Percentiles rank a stretch among this genome's conserved stretches.
Conservation (phyloP, 1,284 basidiomycete genomes). For the Ceratobasidium theobromae region DNA sequence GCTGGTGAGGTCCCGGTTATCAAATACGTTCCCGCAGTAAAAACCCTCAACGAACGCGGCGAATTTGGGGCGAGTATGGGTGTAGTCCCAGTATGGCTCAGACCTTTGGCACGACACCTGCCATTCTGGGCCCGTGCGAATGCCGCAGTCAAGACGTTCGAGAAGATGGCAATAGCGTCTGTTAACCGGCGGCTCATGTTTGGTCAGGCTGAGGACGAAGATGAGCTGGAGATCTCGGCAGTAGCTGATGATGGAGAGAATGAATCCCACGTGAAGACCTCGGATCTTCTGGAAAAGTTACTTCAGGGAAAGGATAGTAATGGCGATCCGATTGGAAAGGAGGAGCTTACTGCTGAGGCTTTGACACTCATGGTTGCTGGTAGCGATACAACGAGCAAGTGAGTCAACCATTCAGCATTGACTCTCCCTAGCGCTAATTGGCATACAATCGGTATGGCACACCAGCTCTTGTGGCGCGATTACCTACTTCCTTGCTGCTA, state of each 20-base stretch:
- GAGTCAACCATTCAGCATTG: too few relatives aligned
- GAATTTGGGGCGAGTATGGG: slow-evolving; percentile 87
- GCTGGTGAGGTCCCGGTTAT: not conserved
- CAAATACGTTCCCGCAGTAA: slow-evolving; percentile 72
- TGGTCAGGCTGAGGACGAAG: not conserved
- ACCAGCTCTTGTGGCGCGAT: slow-evolving; percentile 79
- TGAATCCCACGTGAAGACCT: slow-evolving; percentile 54
- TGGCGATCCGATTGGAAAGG: slow-evolving; percentile 73
- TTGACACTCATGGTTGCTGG: slow-evolving; percentile 83
- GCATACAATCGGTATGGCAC: too few relatives aligned
- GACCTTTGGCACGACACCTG: slow-evolving; percentile 38
- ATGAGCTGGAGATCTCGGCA: not conserved
- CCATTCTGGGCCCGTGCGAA: slow-evolving; percentile 77
- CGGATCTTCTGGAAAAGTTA: slow-evolving; percentile 78
- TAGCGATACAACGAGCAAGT: slow-evolving; percentile 82
- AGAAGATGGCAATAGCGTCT: slow-evolving; percentile 80
- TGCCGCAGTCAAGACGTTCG: slow-evolving; percentile 68
- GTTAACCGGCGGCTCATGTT: slow-evolving; percentile 69
- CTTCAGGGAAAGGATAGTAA: slow-evolving; percentile 73
- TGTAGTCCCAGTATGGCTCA: slow-evolving; percentile 66
- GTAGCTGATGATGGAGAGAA: slow-evolving; percentile 47
- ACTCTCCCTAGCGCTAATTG: too few relatives aligned
- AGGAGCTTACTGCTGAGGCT: slow-evolving; percentile 84
- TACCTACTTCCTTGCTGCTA: slow-evolving; percentile 74
- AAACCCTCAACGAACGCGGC: slow-evolving; percentile 87